Evolutionary conservation across 2,329 filamentous ascomycete genomes (phyloP).

Genomic region (Pseudogymnoascus sp.): DNA sequence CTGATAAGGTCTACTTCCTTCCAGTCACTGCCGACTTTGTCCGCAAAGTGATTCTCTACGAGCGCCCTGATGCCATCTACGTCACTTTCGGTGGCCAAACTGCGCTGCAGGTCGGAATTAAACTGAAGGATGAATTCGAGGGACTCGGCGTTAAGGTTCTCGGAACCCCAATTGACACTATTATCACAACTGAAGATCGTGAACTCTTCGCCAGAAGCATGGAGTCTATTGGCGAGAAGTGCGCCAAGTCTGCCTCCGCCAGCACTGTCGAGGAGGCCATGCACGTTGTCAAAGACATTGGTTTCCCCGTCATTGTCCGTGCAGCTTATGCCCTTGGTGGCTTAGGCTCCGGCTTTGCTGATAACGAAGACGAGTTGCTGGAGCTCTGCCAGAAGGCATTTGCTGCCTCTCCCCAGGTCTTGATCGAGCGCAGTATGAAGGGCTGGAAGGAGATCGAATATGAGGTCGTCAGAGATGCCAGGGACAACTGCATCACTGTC

Average conservation of each 20-base stretch:
- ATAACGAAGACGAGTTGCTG: constrained; percentile 72
- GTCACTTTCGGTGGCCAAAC: constrained; percentile 97
- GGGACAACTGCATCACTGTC: constrained; percentile 98
- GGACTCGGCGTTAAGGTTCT: constrained; percentile 85
- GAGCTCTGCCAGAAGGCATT: constrained; percentile 93
- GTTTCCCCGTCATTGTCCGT: constrained; percentile 93
- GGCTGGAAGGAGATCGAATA: constrained; percentile 99
- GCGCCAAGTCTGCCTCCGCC: constrained; percentile 92
- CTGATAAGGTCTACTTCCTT: constrained; percentile 98
- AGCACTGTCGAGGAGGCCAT: constrained; percentile 83
- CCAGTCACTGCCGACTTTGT: constrained; percentile 96
- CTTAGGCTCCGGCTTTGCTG: constrained; percentile 88
- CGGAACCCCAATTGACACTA: constrained; percentile 93
- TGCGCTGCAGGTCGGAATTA: constrained; percentile 90
- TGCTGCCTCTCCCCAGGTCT: constrained; percentile 86
- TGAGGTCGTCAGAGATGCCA: constrained; percentile 89
- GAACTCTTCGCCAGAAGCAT: constrained; percentile 96
- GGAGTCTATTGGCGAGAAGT: constrained; percentile 97
- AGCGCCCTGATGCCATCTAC: constrained; percentile 93
- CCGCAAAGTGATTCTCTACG: constrained; percentile 91
- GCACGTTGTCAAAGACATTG: constrained; percentile 79
- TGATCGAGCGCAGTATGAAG: constrained; percentile 98
- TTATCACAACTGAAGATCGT: constrained; percentile 96
- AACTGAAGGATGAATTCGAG: constrained; percentile 96
- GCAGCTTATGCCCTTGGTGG: constrained; percentile 94